A percentile compares a stretch with the other conserved stretches of the same genome.
Evolutionary conservation across 192 early-diverging fungal species (phyloP).

Genomic region (Linnemannia exigua): DNA sequence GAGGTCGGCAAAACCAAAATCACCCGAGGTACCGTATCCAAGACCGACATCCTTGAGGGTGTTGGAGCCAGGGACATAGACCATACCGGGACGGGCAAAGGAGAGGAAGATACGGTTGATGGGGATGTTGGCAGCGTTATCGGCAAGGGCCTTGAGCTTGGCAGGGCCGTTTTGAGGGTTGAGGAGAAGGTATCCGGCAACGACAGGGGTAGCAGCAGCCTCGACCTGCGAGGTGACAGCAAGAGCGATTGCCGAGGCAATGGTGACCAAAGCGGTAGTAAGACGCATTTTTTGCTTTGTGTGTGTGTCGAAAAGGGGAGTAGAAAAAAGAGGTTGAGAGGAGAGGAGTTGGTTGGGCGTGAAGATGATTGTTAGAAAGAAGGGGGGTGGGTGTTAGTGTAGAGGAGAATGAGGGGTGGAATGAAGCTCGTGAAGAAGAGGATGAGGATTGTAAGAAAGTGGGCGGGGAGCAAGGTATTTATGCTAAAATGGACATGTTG

Average conservation of each 20-base stretch:
- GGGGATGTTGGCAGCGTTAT: conserved; percentile 53
- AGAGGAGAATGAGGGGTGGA: neutral
- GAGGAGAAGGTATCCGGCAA: conserved; percentile 48
- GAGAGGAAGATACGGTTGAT: conserved; percentile 55
- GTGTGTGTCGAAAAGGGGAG: neutral
- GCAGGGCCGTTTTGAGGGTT: conserved; percentile 45
- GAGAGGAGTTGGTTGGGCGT: neutral
- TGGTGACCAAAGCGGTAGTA: conserved; percentile 45
- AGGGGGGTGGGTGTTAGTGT: neutral
- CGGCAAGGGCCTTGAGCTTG: conserved; percentile 53
- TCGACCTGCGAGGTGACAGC: conserved; percentile 37
- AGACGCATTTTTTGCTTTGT: conserved; percentile 47
- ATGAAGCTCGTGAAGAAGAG: conserved; percentile 10
- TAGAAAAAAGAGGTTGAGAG: conserved; percentile 4
- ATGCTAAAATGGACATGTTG: neutral
- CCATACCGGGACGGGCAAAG: conserved; percentile 45
- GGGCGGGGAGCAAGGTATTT: conserved; percentile 8
- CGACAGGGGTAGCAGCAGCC: conserved; percentile 28
- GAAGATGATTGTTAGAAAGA: neutral
- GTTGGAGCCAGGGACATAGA: conserved; percentile 50
- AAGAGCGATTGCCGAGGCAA: conserved; percentile 46
- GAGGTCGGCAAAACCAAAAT: conserved; percentile 54
- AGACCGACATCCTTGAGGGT: conserved; percentile 46
- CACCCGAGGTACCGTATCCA: conserved; percentile 36
- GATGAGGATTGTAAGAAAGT: conserved; percentile 4